A percentile compares a stretch with the other conserved stretches of the same genome.
Evolutionary conservation across 805 yeast genomes (phyloP).

Genomic region (Pichia manshurica): DNA sequence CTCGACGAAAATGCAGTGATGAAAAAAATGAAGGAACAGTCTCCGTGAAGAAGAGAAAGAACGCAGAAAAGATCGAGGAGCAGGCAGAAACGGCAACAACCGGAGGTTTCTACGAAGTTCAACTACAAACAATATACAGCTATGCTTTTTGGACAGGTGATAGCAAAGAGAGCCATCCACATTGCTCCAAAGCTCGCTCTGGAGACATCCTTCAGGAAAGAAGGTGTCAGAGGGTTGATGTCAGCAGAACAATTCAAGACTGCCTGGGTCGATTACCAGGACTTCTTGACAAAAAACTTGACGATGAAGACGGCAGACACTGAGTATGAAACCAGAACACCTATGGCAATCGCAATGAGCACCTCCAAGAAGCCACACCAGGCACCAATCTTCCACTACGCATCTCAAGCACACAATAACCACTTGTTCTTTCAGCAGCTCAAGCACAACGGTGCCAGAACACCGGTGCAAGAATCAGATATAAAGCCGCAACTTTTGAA

Average conservation of each 20-base stretch:
- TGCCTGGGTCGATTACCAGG: conserved; percentile 82
- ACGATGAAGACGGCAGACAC: conserved; percentile 70
- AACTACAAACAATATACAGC: too few species aligned
- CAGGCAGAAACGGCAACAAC: too few species aligned
- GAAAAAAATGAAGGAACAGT: too few species aligned
- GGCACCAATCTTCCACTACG: conserved; percentile 74
- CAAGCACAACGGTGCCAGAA: conserved; percentile 18
- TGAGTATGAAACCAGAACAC: conserved; percentile 66
- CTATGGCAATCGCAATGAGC: conserved; percentile 62
- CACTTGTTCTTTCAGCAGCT: conserved; percentile 78
- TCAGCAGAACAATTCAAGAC: conserved; percentile 58
- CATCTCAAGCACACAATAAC: conserved; percentile 88
- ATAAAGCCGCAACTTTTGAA: conserved; percentile 24
- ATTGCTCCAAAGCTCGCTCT: conserved; percentile 53
- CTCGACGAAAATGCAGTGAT: too few species aligned
- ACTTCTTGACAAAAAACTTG: conserved; percentile 52
- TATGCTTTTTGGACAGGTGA: conserved; percentile 14
- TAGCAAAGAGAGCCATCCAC: conserved; percentile 42
- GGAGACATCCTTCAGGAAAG: conserved; percentile 32
- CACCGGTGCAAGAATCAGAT: conserved; percentile 15
- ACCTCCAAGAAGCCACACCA: conserved; percentile 62
- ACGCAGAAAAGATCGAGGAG: too few species aligned
- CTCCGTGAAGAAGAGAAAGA: too few species aligned
- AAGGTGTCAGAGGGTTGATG: conserved; percentile 63
- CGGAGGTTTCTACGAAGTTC: too few species aligned